phyloP scores from a whole-genome alignment of 306 rosid species.

The Benincasa hispida region DNA sequence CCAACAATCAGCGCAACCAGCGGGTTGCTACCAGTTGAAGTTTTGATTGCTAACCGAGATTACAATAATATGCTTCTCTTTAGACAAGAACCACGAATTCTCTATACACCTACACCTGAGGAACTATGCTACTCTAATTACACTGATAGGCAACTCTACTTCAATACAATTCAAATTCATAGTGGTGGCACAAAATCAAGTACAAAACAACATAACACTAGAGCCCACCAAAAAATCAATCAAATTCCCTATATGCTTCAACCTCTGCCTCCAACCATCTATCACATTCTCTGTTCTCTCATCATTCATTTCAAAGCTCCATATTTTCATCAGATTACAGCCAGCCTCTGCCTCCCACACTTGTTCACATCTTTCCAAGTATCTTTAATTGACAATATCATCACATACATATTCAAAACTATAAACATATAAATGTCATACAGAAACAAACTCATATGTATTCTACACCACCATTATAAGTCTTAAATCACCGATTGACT shows the following conservation, averaged over 20 bases:
- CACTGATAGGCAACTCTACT: not conserved
- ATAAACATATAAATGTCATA: no score
- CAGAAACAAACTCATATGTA: no score
- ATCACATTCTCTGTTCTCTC: not conserved
- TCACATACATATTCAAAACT: not conserved
- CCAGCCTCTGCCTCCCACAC: not conserved
- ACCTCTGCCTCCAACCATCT: not conserved
- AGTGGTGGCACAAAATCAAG: not conserved
- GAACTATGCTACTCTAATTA: not conserved
- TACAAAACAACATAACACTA: not conserved
- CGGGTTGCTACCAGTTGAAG: no score
- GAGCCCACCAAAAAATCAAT: not conserved
- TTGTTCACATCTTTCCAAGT: no score
- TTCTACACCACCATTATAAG: not conserved
- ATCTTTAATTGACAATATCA: not conserved
- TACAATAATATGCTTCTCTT: not conserved
- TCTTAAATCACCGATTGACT: not conserved
- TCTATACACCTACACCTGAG: not conserved
- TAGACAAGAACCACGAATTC: no score
- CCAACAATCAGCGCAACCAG: not conserved
- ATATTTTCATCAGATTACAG: not conserved
- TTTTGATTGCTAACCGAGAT: no score
- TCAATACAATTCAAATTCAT: not conserved
- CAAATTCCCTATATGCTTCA: not conserved
- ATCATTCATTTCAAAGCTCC: not conserved